Conservation (phyloP, 192 early-diverging fungal species). For the Coemansia sp. region DNA sequence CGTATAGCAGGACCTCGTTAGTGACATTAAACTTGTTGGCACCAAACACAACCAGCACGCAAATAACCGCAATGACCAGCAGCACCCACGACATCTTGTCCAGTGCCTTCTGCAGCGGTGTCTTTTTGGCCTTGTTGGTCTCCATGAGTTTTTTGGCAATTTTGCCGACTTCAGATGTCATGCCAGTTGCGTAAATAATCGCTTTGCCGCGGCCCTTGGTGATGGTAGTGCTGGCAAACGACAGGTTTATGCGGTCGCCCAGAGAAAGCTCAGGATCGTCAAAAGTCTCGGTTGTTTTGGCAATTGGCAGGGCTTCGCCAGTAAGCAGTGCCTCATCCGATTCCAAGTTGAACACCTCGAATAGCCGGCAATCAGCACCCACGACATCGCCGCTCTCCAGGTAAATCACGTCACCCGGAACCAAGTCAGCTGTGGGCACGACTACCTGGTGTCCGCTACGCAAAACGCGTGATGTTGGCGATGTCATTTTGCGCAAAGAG, state of each 20-base stretch:
- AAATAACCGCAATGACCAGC: constrained; percentile 66
- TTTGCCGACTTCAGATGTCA: constrained; percentile 88
- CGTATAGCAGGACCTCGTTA: constrained; percentile 66
- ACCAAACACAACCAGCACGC: constrained; percentile 82
- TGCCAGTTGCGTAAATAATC: constrained; percentile 80
- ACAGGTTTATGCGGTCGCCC: constrained; percentile 89
- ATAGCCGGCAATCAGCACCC: constrained; percentile 86
- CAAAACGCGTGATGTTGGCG: constrained; percentile 83
- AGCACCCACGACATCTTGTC: constrained; percentile 76
- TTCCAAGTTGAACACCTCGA: constrained; percentile 83
- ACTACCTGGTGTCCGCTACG: constrained; percentile 73
- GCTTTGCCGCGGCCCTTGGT: constrained; percentile 89
- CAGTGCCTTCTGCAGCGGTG: constrained; percentile 67
- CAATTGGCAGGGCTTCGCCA: constrained; percentile 82
- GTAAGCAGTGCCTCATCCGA: constrained; percentile 91
- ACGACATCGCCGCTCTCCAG: constrained; percentile 93
- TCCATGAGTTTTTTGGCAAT: constrained; percentile 81
- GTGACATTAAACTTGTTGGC: constrained; percentile 61
- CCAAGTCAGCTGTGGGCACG: constrained; percentile 74
- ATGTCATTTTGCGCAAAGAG: constrained; percentile 82
- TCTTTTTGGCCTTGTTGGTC: constrained; percentile 54
- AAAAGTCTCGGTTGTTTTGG: constrained; percentile 68
- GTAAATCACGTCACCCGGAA: constrained; percentile 88
- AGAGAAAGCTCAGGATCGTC: constrained; percentile 68
- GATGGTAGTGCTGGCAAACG: constrained; percentile 85